Base-by-base conservation (phyloP, 305 asterid genomes). In the Solanum hybrid region DNA sequence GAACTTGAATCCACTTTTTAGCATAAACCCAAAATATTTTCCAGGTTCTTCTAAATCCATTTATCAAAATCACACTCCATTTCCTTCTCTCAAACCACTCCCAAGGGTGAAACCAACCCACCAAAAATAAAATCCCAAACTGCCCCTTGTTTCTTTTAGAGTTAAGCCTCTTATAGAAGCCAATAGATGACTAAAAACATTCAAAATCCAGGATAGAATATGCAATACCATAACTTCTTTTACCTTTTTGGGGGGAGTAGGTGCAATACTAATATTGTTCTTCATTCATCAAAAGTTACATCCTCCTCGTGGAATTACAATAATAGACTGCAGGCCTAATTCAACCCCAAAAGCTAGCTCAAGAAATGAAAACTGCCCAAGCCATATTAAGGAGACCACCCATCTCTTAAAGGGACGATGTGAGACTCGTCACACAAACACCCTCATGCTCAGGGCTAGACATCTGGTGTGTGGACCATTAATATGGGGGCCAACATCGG, bases 1-100 rank as follows among this genome's bases (percentile, higher is more conserved):
- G 67, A 89, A 78, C 90, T 83, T 61, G 88, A 35, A 89, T 57
- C 31, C 87, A 77, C 39, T 87, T 77, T 87, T 87, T 73, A 36
- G 24, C 8, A 39, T 75, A 71, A 71, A 67, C 28, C 78, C 89
- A 83, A 83, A 46, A 83, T 83, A 29, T 46, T 83, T 85, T 85
- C 42, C 40, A 51, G 42, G 42, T 20, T 18, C 42, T 84, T 84
- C 22, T 33, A 85, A 85, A 85, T 33, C 88, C 76, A 85, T 51
- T 57, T 33, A 85, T 22, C 46, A 85, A 85, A 85, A 51, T 4
- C 31, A 85, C 75, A 57, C 33, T 85, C 76, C n/a, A 57, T 57
- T 57, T 85, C 46, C 76, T 31, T 57, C 46, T 33, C 42, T 85
- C n/a, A 11, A 29, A 85, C 88, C 75, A 31, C 88, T 85, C 29